Percentiles rank a stretch among this genome's conserved stretches.
phyloP scores from a whole-genome alignment of 2,329 filamentous ascomycete species.

The Aureobasidium sp. region DNA sequence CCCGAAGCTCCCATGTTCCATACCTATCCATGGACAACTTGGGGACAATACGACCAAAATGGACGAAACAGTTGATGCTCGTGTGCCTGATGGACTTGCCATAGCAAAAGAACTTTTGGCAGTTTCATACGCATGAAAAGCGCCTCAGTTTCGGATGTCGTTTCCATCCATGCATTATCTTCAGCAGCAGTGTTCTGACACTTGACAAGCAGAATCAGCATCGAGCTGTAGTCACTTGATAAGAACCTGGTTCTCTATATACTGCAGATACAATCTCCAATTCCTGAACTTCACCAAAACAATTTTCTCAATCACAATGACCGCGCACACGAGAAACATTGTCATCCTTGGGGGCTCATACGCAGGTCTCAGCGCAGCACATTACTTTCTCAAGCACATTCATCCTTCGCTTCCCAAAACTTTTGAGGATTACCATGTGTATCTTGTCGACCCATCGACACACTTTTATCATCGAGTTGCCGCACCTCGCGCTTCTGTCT shows the following conservation, averaged over 20 bases:
- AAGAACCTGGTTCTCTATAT: neutral
- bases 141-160: neutral
- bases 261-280: neutral
- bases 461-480: constrained; percentile 49
- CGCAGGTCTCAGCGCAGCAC: constrained; percentile 45
- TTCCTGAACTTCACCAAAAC: neutral
- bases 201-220: neutral
- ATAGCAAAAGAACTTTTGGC: neutral
- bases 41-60: neutral
- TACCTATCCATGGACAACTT: neutral
- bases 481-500: constrained; percentile 47
- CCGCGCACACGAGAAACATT: constrained; percentile 30
- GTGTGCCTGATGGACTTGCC: neutral
- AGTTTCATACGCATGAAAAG: neutral
- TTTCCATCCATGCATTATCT: neutral
- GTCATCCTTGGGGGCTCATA: constrained; percentile 50
- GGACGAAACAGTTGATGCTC: neutral
- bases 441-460: constrained; percentile 47
- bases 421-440: constrained; percentile 42
- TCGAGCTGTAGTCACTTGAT: neutral
- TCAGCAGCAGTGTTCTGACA: neutral
- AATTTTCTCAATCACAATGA: neutral
- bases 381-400: constrained; percentile 49
- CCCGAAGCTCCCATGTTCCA: neutral
- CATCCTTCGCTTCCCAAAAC: constrained; percentile 33